These are phyloP conservation scores for Hysterium pulicare DNA, from an alignment of 2,329 filamentous ascomycete species.

Conservation along the genomic window DNA sequence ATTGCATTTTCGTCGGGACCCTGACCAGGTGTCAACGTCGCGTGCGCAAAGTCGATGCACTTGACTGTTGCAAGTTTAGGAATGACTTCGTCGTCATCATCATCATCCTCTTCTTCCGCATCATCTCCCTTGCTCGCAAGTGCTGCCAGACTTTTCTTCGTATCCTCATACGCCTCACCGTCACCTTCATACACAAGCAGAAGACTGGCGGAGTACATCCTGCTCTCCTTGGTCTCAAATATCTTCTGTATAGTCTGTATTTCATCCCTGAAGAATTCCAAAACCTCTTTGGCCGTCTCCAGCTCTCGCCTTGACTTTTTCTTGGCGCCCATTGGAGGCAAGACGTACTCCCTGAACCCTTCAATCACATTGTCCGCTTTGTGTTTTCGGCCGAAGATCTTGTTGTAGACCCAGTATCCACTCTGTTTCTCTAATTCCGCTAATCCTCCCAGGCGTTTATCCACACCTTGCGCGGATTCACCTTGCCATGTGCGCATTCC, in stretches of 20 bases:
- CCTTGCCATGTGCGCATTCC: constrained; percentile 61
- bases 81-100: constrained; percentile 42
- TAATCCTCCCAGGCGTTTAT: constrained; percentile 26
- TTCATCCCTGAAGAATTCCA: constrained; percentile 40
- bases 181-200: constrained; percentile 67
- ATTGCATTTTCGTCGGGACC: constrained; percentile 85
- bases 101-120: constrained; percentile 37
- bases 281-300: constrained; percentile 46
- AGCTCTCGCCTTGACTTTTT: constrained; percentile 20
- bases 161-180: constrained; percentile 50
- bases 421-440: constrained; percentile 44
- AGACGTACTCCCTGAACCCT: constrained; percentile 58
- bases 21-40: constrained; percentile 73
- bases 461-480: constrained; percentile 11
- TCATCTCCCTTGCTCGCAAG: constrained; percentile 13
- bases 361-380: constrained; percentile 51
- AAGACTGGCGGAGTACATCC: constrained; percentile 66
- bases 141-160: constrained; percentile 25
- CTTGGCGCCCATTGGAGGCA: constrained; percentile 29
- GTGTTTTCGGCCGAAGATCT: constrained; percentile 63
- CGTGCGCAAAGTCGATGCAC: constrained; percentile 96
- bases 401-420: constrained; percentile 60
- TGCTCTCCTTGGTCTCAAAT: constrained; percentile 60
- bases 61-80: constrained; percentile 76
- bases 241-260: constrained; percentile 55